Percentiles rank a stretch among this genome's conserved stretches.
phyloP scores from a whole-genome alignment of 331 rosid genomes.

The Quercus phellos region DNA sequence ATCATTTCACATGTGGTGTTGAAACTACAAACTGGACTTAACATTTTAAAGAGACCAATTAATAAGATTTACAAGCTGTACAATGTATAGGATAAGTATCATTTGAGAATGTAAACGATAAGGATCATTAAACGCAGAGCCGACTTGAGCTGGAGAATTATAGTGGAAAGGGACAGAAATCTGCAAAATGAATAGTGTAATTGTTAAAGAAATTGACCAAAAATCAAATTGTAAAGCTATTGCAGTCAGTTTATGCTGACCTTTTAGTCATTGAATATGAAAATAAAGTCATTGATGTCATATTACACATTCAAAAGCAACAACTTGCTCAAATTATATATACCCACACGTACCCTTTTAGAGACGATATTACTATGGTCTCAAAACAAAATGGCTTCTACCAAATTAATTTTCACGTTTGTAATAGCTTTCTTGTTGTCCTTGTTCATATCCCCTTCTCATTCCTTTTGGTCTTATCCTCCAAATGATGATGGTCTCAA shows the following conservation, averaged over 20 bases:
- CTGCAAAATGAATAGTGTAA: not conserved
- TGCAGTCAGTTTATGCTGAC: not conserved
- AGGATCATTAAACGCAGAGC: not conserved
- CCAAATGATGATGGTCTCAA: not conserved
- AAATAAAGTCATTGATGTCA: not conserved
- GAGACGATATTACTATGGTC: not conserved
- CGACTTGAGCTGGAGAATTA: not conserved
- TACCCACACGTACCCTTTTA: not conserved
- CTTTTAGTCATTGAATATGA: not conserved
- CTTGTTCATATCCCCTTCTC: conserved; percentile 20
- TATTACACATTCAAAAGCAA: not conserved
- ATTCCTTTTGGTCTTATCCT: conserved; percentile 16
- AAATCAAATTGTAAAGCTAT: not conserved
- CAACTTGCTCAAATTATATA: not conserved
- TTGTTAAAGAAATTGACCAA: not conserved
- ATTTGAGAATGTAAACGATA: no score
- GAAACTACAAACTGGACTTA: not conserved
- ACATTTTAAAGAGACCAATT: no score
- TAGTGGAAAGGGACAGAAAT: not conserved
- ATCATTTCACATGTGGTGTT: not conserved
- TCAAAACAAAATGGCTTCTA: conserved; percentile 30
- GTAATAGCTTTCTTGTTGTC: conserved; percentile 20
- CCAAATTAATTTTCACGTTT: conserved; percentile 13
- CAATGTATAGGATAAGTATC: no score
- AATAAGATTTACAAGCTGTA: no score